Evolutionary conservation across 371 early-diverging fungal genomes (phyloP), one percentile per base, ranked within the genome.

Genomic region (Haplosporangium sp.): DNA sequence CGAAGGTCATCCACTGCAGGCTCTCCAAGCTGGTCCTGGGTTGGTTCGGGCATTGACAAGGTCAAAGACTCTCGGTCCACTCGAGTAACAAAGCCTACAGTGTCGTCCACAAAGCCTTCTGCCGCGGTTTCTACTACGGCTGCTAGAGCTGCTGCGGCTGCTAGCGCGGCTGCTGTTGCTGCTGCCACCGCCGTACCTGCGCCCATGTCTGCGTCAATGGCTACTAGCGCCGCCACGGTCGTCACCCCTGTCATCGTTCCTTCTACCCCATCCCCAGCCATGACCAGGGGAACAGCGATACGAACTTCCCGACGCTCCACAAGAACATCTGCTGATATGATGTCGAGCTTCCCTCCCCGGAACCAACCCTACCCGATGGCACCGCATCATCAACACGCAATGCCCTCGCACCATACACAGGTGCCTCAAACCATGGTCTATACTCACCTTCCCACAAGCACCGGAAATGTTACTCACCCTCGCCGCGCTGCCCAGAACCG

Each of bases 401-500:
- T 12, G 52, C 37, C 43, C 46, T 3, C 51, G 5, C 16, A 23
- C n/a, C 53, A 14, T 16, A 16, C 61, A n/a, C 58, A 53, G 37
- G 1, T 11, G 6, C 29, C 29, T 29, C 55, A 54, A 20, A 23
- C 55, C 40, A 53, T 52, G 54, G 43, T 54, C 18, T 41, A 40
- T 18, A 40, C 45, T 9, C 56, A 45, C 1, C 46, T 29, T 14
- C 38, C 45, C 18, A 41, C 56, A 23, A n/a, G 43, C 8, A 41
- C 55, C 5, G 55, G 59, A 18, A 77, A 77, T 57, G 48, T 72
- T 20, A 77, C 79, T 5, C 79, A 77, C 43, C 79, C 79, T 1
- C 79, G 79, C 42, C 81, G 91, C 12, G 87, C 89, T 18, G 90
- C 86, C 46, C 92, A 92, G 69, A 92, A 92, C 70, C 75, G 92